Evolutionary conservation across 176 grass and related monocot species (phyloP), one percentile per base, ranked within the genome.

Genomic region (Phoenix roebelenii): DNA sequence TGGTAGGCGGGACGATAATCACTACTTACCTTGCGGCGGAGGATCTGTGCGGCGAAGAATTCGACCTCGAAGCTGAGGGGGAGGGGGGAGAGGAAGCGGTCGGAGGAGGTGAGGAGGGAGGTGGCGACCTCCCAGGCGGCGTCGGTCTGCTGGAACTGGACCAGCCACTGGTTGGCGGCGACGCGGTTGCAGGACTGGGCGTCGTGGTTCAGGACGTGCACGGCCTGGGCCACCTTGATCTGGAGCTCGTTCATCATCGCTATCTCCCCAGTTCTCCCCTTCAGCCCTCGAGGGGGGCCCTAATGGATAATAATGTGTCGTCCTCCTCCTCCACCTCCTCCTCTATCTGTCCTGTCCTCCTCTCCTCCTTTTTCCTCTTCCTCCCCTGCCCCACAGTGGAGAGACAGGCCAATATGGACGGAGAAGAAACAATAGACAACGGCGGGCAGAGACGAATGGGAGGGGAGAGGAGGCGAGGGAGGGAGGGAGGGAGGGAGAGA

Each of bases 41-140:
- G 81, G 39, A 84, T 84, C 68, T 84, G 81, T 30, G 81, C 81
- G 64, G 81, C 81, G 64, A 84, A 84, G 64, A 84, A 84, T 50
- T 78, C 72, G 24, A 77, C 69, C 60, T 84, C 81, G 32, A 83
- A 72, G 54, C 68, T 70, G 24, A 58, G 7, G 22, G 56, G 51
- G 60, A 19, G 25, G 51, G 63, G 5, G 24, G 75, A 51, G 22
- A 54, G 51, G 29, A 48, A 19, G 16, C 18, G 16, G 35, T 57
- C 57, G n/a, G 73, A 15, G 64, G 57, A 58, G 69, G 81, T 64
- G 64, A 84, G 81, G 22, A 84, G 69, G 39, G 81, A 68, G 18
- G 81, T 70, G 35, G 81, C 81, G 25, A 84, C 69, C 53, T 78
- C 69, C 81, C 81, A 84, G 15, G 74, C 74, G 59, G 74, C 18